A percentile compares a stretch with the other conserved stretches of the same genome.
These are phyloP conservation scores for Penicillium chermesinum DNA, from an alignment of 495 filamentous ascomycete genomes.

Conservation along the genomic window DNA sequence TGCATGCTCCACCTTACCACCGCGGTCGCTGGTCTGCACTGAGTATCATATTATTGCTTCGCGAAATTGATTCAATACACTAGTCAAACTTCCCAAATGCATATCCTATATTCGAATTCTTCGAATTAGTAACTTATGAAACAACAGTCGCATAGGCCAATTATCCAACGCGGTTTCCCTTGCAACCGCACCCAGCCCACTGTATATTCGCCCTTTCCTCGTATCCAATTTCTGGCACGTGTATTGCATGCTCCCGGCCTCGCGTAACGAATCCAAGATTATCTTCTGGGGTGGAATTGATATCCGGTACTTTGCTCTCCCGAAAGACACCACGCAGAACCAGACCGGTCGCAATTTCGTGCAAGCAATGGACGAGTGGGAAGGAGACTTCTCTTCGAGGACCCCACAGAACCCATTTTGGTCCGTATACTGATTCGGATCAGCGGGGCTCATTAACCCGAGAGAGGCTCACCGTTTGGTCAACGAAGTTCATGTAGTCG, in stretches of 20 bases:
- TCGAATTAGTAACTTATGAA: constrained; percentile 2
- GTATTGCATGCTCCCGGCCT: constrained; percentile 16
- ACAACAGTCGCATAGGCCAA: constrained; percentile 17
- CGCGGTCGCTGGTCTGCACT: too few species aligned
- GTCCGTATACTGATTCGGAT: constrained; percentile 16
- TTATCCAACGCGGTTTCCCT: constrained; percentile 9
- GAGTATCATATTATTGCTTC: too few species aligned
- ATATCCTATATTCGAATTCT: too few species aligned
- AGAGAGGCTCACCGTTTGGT: constrained; percentile 2
- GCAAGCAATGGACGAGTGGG: constrained; percentile 24
- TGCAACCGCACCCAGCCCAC: constrained; percentile 5
- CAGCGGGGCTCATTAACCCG: neutral
- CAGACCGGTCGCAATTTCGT: neutral
- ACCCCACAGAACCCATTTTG: constrained; percentile 38
- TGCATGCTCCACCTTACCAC: too few species aligned
- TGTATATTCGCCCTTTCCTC: constrained; percentile 8
- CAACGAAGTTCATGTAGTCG: constrained; percentile 35
- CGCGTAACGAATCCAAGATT: constrained; percentile 7
- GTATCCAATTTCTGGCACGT: constrained; percentile 9
- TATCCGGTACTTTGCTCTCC: neutral
- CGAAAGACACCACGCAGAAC: constrained; percentile 15
- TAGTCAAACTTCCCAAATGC: too few species aligned
- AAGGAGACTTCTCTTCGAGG: constrained; percentile 37
- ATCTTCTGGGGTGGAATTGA: constrained; percentile 14
- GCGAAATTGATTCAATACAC: too few species aligned